Conservation (phyloP, 2,329 filamentous ascomycete species). For the Sclerotiophoma versabilis region DNA sequence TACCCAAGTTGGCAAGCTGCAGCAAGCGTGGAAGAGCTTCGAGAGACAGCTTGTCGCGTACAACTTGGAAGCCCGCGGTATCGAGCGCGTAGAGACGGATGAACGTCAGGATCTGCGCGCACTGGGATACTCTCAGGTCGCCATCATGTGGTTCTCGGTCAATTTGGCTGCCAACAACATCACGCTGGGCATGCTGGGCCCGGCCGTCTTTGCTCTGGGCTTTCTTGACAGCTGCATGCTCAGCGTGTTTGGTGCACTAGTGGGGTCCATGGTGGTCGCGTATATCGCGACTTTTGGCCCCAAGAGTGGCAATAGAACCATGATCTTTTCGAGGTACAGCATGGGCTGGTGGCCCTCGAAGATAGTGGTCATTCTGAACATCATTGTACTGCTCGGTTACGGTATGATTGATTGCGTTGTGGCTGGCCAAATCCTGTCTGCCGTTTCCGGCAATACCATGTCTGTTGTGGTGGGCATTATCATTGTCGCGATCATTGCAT, state of each 20-base stretch:
- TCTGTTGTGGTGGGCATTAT: constrained; percentile 72
- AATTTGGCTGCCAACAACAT: constrained; percentile 70
- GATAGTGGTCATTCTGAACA: constrained; percentile 67
- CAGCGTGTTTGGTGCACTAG: constrained; percentile 63
- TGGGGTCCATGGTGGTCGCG: constrained; percentile 63
- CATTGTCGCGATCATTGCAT: constrained; percentile 68
- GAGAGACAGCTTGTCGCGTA: constrained; percentile 56
- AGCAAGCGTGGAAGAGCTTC: constrained; percentile 40
- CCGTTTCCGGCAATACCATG: constrained; percentile 66
- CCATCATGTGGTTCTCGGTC: constrained; percentile 67
- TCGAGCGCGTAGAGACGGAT: constrained; percentile 63
- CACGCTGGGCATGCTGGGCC: constrained; percentile 69
- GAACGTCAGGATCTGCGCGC: constrained; percentile 62
- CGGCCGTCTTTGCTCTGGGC: constrained; percentile 64
- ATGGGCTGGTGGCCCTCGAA: constrained; percentile 73
- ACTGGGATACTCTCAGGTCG: constrained; percentile 63
- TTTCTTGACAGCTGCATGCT: constrained; percentile 65
- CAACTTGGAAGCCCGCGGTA: constrained; percentile 67
- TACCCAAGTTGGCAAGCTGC: constrained; percentile 20
- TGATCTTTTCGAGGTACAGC: constrained; percentile 65
- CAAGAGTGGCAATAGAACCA: constrained; percentile 66
- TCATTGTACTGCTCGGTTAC: constrained; percentile 69
- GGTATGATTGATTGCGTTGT: constrained; percentile 70
- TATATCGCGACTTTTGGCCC: constrained; percentile 70
- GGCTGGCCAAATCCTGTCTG: constrained; percentile 72